A percentile compares a stretch with the other conserved stretches of the same genome.
Evolutionary conservation across 1,139 yeast genomes (phyloP).

Genomic region (Debaryomyces robertsiae): DNA sequence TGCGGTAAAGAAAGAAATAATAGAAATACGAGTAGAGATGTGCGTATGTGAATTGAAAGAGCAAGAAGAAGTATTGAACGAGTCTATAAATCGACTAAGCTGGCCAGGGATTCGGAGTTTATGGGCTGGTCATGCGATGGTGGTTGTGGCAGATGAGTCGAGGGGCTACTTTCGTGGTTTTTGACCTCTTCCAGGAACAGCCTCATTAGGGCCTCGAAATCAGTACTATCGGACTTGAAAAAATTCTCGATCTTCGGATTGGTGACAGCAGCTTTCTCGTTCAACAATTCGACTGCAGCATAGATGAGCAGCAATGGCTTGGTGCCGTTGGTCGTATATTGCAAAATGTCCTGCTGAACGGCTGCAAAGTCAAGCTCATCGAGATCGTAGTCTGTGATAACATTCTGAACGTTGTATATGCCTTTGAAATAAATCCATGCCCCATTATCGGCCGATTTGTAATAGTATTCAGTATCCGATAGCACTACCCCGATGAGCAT

Average conservation of each 20-base stretch:
- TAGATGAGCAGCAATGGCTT: constrained; percentile 25
- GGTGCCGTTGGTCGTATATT: constrained; percentile 18
- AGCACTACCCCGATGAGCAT: constrained; percentile 31
- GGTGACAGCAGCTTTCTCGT: constrained; percentile 10
- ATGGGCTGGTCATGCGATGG: too few species aligned
- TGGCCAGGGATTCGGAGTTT: too few species aligned
- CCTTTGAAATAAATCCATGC: constrained; percentile 23
- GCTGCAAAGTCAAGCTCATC: constrained; percentile 25
- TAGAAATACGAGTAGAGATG: too few species aligned
- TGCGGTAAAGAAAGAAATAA: too few species aligned
- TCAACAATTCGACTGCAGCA: constrained; percentile 17
- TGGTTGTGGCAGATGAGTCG: too few species aligned
- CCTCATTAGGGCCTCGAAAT: not conserved
- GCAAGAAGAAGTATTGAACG: too few species aligned
- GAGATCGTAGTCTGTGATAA: constrained; percentile 20
- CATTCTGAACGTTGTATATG: constrained; percentile 11
- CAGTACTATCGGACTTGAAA: constrained; percentile 21
- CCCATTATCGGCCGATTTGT: constrained; percentile 16
- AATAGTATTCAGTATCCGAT: constrained; percentile 34
- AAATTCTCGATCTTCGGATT: constrained; percentile 19
- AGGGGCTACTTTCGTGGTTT: too few species aligned
- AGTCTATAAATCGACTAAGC: too few species aligned
- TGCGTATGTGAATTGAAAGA: too few species aligned
- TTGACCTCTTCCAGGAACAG: constrained; percentile 12
- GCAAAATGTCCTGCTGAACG: constrained; percentile 20